Evolutionary conservation across 495 filamentous ascomycete genomes (phyloP), one percentile per base, ranked within the genome.

Genomic region (Lichina pygmaea): DNA sequence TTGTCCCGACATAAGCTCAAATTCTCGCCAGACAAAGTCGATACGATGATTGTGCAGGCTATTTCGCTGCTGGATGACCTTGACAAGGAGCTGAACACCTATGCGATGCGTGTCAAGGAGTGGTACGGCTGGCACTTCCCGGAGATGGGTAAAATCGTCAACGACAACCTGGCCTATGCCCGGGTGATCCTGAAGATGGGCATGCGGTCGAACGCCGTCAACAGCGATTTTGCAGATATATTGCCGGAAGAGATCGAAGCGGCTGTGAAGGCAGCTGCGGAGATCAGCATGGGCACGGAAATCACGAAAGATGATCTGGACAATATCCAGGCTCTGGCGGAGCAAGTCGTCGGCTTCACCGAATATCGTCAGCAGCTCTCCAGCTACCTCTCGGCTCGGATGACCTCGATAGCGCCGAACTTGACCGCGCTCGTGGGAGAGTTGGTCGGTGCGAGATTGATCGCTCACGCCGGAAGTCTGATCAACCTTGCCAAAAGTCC

Each of bases 91-190:
- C 65, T 99, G 43, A 99, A 99, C 63, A 86, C 77, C 51, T 94
- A 93, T 55, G 91, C 89, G 52, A 99, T 99, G 89, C 69, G 89
- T 56, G 85, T 94, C 44, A 94, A 93, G 73, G 89, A 99, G 62
- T 99, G 89, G 89, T 99, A 99, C 54, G 89, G 89, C 47, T 99
- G 89, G 89, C 91, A 95, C 63, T 99, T 95, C 66, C 89, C 89
- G 17, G 89, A 99, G 63, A 70, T 99, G 70, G 85, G 78, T 49
- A 80, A 81, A 59, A 94, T 95, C 56, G 70, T 99, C 51, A 92
- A 93, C 58, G 89, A 99, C 70, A 99, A 99, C 62, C 63, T 94
- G 45, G 91, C 91, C 47, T 95, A 94, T 55, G 71, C 89, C 46
- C 71, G 73, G 43, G 72, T 95, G 43, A 84, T 95, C 48, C 63